Base-by-base conservation (phyloP, 495 filamentous ascomycete species). In the Saxispiralis lemnorum region DNA sequence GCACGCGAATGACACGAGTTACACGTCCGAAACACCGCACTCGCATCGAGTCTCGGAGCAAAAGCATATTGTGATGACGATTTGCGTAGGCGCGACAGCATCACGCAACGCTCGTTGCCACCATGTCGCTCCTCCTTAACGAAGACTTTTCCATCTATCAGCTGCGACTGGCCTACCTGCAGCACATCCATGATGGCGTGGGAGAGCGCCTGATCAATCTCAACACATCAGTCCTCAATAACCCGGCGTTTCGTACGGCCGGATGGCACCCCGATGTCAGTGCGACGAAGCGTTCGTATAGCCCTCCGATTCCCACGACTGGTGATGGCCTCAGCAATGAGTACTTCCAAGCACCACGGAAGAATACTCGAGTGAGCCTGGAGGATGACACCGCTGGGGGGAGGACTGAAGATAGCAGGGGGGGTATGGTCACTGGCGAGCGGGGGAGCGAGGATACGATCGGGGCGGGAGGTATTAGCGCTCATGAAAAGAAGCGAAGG, bases 111-210 rank as follows among this genome's bases (percentile, higher is more conserved):
- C 37, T 39, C 37, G 6, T 18, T 18, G 12, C 14, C 14, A 33
- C 15, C 45, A 96, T 95, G 89, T 92, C 88, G 53, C 72, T 96
- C 55, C 79, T 96, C 44, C 84, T 93, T 61, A 85, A 93, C 48
- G 88, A 96, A 74, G 88, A 96, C 59, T 81, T 96, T 66, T 79
- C 92, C 15, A 74, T 89, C 47, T 96, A 93, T 70, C 83, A 93
- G 55, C 64, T 97, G 31, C 85, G 89, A 38, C 85, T 82, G 11
- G 81, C 83, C 42, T 97, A 95, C 56, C 77, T 97, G 5, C 79
- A 81, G 36, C 73, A 78, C 34, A 82, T 93, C 46, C 84, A 85
- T 61, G 89, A 97, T 62, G 89, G 92, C 38, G 86, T 96, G 32
- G 89, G 92, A 38, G 89, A 97, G 58, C 79, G 89, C 31, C 72